These are phyloP conservation scores for Kwoniella sp. DNA, from an alignment of 768 basidiomycete species.

Conservation along the genomic window DNA sequence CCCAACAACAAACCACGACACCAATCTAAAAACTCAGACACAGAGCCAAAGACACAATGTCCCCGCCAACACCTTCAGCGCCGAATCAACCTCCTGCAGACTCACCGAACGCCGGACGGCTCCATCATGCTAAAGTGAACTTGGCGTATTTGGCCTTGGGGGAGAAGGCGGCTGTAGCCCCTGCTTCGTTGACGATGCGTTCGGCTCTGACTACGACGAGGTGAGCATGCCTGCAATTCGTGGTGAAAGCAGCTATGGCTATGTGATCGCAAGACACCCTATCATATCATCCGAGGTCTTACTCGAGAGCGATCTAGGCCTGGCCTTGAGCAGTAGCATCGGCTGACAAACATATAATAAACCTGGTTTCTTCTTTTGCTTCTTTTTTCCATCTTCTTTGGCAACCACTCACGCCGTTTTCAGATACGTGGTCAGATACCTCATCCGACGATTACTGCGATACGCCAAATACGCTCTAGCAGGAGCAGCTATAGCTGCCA, in stretches of 20 bases:
- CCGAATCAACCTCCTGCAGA: slow-evolving; percentile 1
- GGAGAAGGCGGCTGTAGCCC: slow-evolving; percentile 32
- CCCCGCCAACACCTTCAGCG: neutral
- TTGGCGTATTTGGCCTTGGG: slow-evolving; percentile 43
- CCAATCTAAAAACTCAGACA: no score
- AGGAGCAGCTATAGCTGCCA: slow-evolving; percentile 37
- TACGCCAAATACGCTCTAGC: slow-evolving; percentile 51
- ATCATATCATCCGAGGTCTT: no score
- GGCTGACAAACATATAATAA: no score
- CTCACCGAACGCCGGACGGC: slow-evolving; percentile 4
- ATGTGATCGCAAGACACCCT: no score
- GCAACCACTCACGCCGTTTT: no score
- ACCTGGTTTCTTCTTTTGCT: no score
- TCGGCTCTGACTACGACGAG: slow-evolving; percentile 40
- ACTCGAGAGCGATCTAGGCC: no score
- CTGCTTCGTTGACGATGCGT: slow-evolving; percentile 34
- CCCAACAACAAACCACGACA: no score
- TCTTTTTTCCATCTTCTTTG: no score
- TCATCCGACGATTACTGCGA: slow-evolving; percentile 36
- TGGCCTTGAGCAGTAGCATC: no score
- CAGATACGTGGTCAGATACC: slow-evolving; percentile 46
- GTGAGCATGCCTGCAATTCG: slow-evolving; percentile 19
- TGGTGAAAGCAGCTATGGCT: no score
- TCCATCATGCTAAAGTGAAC: slow-evolving; percentile 37
- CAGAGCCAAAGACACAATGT: neutral